Evolutionary conservation across 1,284 basidiomycete genomes (phyloP), one percentile per base, ranked within the genome.

Genomic region (Meira miltonrushii): DNA sequence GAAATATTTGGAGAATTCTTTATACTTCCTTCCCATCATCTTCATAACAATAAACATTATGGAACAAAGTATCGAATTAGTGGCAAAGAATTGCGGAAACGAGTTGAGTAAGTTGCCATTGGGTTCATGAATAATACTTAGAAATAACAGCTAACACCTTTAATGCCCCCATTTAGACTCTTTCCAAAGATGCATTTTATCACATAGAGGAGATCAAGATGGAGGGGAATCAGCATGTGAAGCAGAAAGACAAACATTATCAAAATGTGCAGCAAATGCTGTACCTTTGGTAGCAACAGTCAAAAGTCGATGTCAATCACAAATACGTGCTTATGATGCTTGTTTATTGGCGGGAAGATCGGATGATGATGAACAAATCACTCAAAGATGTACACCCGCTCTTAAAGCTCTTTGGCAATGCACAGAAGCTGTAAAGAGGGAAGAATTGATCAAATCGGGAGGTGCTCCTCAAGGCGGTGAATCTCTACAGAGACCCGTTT

Each of bases 131-230:
- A 43, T 4, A 21, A 21, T n/a, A 40, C 11, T 11, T 40, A 40
- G 39, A n/a, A 40, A 40, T 21, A 11, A 49, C 47, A 17, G 17
- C 11, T 43, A 15, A 15, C 40, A 15, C 40, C 6, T 43, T 43
- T 43, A 2, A 43, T 10, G 10, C 2, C 25, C 25, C 46, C 23
- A 8, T 48, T 48, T 57, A 61, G 59, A 58, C 21, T 52, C 17
- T 8, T 76, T 73, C 57, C 71, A 76, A 54, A 67, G 72, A 28
- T 76, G 74, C 56, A 69, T 76, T 47, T 61, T 75, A 2, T 65
- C 68, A 28, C 71, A 74, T 55, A 65, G 69, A 39, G 58, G 61
- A 33, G 61, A 71, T 52, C 67, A 66, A 0, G 37, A 51, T 0
- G 60, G 58, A 5, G 75, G 74, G 55, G 69, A 63, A 23, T 44